Evolutionary conservation across 495 filamentous ascomycete genomes (phyloP).

Genomic region (Elasticomyces elasticus): DNA sequence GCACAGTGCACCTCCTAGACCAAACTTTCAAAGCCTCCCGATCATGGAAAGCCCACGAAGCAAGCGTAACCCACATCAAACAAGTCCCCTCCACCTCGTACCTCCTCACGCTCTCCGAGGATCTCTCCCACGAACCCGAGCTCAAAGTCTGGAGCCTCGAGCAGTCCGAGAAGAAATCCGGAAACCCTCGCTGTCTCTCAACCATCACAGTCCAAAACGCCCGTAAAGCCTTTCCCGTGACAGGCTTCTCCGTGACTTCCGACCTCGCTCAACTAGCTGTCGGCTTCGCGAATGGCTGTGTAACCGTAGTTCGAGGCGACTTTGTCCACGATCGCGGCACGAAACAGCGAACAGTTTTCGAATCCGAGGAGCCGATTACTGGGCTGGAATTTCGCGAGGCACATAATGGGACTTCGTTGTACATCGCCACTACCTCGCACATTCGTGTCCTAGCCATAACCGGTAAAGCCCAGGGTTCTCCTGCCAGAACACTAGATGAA

Average conservation of each 20-base stretch:
- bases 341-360: conserved; percentile 89
- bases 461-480: conserved; percentile 79
- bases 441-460: conserved; percentile 77
- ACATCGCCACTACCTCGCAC: conserved; percentile 83
- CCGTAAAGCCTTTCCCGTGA: conserved; percentile 85
- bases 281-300: conserved; percentile 90
- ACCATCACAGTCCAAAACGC: conserved; percentile 81
- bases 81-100: conserved; percentile 82
- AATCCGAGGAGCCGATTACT: conserved; percentile 92
- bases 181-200: conserved; percentile 73
- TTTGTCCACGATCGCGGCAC: conserved; percentile 93
- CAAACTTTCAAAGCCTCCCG: conserved; percentile 76
- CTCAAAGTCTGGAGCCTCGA: conserved; percentile 96
- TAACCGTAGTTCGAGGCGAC: conserved; percentile 87
- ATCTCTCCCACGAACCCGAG: conserved; percentile 73
- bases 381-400: conserved; percentile 70
- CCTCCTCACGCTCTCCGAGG: conserved; percentile 80
- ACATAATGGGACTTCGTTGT: conserved; percentile 63
- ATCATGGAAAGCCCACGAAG: conserved; percentile 76
- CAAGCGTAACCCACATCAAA: conserved; percentile 83
- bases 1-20: conserved; percentile 75
- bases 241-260: conserved; percentile 74
- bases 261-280: conserved; percentile 87
- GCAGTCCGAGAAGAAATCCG: conserved; percentile 88
- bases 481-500: conserved; percentile 78